Evolutionary conservation across 2,329 filamentous ascomycete genomes (phyloP), one percentile per base, ranked within the genome.

Genomic region (Diaporthe sp.): DNA sequence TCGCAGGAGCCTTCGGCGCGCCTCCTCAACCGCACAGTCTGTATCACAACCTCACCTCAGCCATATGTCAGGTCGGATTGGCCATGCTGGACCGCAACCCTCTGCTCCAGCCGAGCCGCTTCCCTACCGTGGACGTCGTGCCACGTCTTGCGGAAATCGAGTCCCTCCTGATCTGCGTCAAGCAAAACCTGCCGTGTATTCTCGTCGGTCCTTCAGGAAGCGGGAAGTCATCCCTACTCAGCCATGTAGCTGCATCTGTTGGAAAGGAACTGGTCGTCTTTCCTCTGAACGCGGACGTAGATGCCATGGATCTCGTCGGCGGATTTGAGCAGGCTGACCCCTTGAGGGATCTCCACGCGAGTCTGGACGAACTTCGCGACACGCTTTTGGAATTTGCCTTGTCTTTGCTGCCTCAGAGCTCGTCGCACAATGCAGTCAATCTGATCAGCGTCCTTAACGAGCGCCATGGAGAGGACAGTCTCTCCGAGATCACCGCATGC

Each of bases 261-360:
- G 97, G 97, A 33, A 93, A 93, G 72, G 88, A 91, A 1, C 86
- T 98, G 4, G 90, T 96, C 42, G 93, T 95, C 22, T 94, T 98
- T 79, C 92, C 96, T 0, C 91, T 99, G 84, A 99, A 98, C 81
- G 93, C 96, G 9, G 97, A 99, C 79, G 94, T 98, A 58, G 97
- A 99, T 82, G 96, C 96, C 0, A 98, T 98, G 92, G 97, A 99
- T 83, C 90, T 99, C 73, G 95, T 99, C 73, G 97, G 97, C 80
- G 97, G 97, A 0, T 99, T 98, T 81, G 97, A 99, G 82, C 97
- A 99, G 83, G 92, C 95, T 25, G 97, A 99, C 81, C 92, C 94
- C 30, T 88, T 93, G 69, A 90, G 96, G 72, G 91, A 94, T 76
- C 86, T 94, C 6, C 92, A 93, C 71, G 86, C 87, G n/a, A 87